A percentile compares a stretch with the other conserved stretches of the same genome.
Evolutionary conservation across 2,329 filamentous ascomycete genomes (phyloP).

Genomic region (Fusarium acutatum): DNA sequence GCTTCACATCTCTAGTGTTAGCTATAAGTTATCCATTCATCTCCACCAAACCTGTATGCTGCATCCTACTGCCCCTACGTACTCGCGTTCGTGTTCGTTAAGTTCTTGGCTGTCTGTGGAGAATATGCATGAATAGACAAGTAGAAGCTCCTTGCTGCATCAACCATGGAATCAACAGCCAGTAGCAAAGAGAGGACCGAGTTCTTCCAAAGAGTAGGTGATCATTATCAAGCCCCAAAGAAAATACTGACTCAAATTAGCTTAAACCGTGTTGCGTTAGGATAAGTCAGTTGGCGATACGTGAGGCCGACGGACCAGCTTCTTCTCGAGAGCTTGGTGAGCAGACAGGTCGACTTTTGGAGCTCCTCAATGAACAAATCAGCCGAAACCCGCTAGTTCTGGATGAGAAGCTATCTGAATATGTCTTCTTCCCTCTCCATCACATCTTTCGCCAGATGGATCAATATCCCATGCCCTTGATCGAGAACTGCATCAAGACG

Average conservation of each 20-base stretch:
- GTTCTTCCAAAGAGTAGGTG: constrained; percentile 44
- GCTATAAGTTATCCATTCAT: background rate
- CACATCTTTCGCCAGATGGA: constrained; percentile 83
- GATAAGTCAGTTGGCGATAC: constrained; percentile 66
- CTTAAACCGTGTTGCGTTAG: constrained; percentile 70
- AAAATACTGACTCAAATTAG: constrained; percentile 48
- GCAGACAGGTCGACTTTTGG: constrained; percentile 56
- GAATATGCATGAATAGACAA: constrained; percentile 35
- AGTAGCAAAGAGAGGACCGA: constrained; percentile 41
- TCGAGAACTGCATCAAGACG: constrained; percentile 81
- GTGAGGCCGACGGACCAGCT: constrained; percentile 53
- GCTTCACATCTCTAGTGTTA: background rate
- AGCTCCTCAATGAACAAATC: constrained; percentile 56
- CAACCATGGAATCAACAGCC: constrained; percentile 39
- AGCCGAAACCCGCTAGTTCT: constrained; percentile 60
- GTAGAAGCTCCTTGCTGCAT: constrained; percentile 29
- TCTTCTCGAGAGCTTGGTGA: constrained; percentile 55
- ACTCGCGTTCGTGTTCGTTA: constrained; percentile 27
- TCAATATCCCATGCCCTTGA: constrained; percentile 72
- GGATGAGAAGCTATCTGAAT: constrained; percentile 88
- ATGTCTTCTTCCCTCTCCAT: constrained; percentile 92
- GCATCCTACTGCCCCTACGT: background rate
- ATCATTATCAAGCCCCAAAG: background rate
- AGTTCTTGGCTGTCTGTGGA: constrained; percentile 20
- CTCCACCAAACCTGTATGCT: background rate